Evolutionary conservation across 2,329 filamentous ascomycete species (phyloP).

Genomic region (Aspergillus ochraceus): DNA sequence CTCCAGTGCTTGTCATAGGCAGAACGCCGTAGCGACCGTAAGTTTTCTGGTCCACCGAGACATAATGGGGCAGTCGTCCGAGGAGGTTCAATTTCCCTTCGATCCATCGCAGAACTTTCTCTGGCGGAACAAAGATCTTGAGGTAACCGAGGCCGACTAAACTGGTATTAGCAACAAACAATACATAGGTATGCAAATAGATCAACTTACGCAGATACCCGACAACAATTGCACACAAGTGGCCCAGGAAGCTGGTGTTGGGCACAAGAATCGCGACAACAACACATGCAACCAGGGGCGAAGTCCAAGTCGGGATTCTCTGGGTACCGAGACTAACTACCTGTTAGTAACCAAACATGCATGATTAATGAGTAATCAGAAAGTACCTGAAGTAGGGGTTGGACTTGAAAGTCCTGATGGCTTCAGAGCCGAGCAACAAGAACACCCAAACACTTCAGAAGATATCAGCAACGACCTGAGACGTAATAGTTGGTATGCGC

Average conservation of each 20-base stretch:
- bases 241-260: constrained; percentile 79
- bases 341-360: constrained; percentile 14
- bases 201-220: constrained; percentile 76
- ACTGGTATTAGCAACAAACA: constrained; percentile 7
- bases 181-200: background rate
- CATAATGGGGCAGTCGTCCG: constrained; percentile 82
- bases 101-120: constrained; percentile 82
- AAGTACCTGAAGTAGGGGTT: constrained; percentile 72
- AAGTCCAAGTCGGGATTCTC: constrained; percentile 88
- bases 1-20: constrained; percentile 54
- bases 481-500: constrained; percentile 18
- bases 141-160: constrained; percentile 82
- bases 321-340: constrained; percentile 54
- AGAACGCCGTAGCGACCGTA: constrained; percentile 90
- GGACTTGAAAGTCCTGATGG: constrained; percentile 77
- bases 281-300: constrained; percentile 74
- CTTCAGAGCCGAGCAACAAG: constrained; percentile 78
- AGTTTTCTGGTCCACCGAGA: constrained; percentile 93
- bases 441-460: constrained; percentile 81
- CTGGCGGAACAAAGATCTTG: constrained; percentile 84
- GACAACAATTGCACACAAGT: constrained; percentile 77
- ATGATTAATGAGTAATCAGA: background rate
- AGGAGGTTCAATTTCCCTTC: constrained; percentile 86
- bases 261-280: constrained; percentile 76
- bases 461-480: constrained; percentile 10